Evolutionary conservation across 2,329 filamentous ascomycete species (phyloP).

Genomic region (Achaetomium macrosporum): DNA sequence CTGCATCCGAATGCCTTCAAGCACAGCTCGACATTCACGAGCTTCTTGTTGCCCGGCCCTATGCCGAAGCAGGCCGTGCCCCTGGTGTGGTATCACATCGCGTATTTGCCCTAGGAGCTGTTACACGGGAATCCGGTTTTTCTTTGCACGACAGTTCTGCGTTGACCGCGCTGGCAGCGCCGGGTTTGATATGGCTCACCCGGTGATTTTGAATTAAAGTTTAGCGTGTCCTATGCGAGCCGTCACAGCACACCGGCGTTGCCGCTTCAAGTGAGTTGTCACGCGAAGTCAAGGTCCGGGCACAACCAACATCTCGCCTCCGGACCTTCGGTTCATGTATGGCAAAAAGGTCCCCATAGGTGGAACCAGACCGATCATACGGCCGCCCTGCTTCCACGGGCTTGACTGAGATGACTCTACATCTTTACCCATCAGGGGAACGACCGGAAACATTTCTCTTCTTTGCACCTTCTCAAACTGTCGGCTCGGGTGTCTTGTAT

Average conservation of each 20-base stretch:
- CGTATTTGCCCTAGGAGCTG: background rate
- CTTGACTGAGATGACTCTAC: background rate
- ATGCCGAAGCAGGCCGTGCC: slow-evolving; percentile 6
- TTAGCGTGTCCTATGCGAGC: background rate
- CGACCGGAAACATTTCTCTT: background rate
- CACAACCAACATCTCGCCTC: background rate
- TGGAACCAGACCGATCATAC: background rate
- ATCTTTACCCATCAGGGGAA: background rate
- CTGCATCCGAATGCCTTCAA: background rate
- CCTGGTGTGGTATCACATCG: background rate
- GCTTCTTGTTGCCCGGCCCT: background rate
- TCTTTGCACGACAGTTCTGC: background rate
- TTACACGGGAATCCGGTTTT: background rate
- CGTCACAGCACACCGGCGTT: background rate
- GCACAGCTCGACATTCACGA: background rate
- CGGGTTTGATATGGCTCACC: background rate
- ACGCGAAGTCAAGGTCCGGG: background rate
- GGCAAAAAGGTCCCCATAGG: background rate
- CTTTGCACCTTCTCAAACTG: too few species aligned
- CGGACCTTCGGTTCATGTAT: background rate
- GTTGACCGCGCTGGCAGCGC: background rate
- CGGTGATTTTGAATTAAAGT: background rate
- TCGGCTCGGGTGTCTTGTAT: background rate
- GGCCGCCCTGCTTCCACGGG: background rate
- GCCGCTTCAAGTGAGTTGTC: background rate